These are phyloP conservation scores for Thermoascus crustaceus DNA, from an alignment of 2,329 filamentous ascomycete genomes.

Conservation along the genomic window DNA sequence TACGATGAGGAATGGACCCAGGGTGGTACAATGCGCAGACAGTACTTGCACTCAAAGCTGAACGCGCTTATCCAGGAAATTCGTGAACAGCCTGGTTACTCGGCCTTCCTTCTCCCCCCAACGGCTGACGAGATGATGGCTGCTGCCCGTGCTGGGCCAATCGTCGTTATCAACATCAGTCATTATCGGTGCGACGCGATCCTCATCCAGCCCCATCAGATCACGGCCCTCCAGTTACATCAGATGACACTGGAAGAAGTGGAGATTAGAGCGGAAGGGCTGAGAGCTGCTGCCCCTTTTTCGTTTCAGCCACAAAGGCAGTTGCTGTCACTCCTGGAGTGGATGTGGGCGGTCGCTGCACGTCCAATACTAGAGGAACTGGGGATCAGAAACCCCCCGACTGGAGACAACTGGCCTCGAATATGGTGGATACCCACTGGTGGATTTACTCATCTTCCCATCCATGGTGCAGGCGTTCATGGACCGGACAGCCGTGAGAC, in stretches of 20 bases:
- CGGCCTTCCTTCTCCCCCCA: conserved; percentile 17
- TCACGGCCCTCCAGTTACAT: conserved; percentile 15
- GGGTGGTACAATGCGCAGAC: not conserved
- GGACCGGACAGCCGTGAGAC: conserved; percentile 9
- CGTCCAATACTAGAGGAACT: conserved; percentile 20
- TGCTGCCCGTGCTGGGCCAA: conserved; percentile 17
- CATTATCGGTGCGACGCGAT: conserved; percentile 23
- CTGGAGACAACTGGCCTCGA: conserved; percentile 15
- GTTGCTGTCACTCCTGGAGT: conserved; percentile 16
- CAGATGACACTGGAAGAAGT: conserved; percentile 7
- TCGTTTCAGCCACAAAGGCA: no score
- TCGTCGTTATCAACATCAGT: conserved; percentile 26
- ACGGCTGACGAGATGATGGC: conserved; percentile 11
- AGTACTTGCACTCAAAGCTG: not conserved
- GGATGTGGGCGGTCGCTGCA: conserved; percentile 23
- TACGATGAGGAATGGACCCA: not conserved
- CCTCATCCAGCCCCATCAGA: conserved; percentile 13
- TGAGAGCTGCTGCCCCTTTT: no score
- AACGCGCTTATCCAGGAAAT: conserved; percentile 9
- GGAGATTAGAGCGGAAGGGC: not conserved
- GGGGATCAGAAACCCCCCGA: conserved; percentile 12
- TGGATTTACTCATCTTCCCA: conserved; percentile 18
- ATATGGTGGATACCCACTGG: conserved; percentile 32
- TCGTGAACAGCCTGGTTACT: conserved; percentile 13
- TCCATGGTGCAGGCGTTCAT: conserved; percentile 30